These are phyloP conservation scores for Lophiostoma macrostomum DNA, from an alignment of 495 filamentous ascomycete genomes.

Conservation along the genomic window DNA sequence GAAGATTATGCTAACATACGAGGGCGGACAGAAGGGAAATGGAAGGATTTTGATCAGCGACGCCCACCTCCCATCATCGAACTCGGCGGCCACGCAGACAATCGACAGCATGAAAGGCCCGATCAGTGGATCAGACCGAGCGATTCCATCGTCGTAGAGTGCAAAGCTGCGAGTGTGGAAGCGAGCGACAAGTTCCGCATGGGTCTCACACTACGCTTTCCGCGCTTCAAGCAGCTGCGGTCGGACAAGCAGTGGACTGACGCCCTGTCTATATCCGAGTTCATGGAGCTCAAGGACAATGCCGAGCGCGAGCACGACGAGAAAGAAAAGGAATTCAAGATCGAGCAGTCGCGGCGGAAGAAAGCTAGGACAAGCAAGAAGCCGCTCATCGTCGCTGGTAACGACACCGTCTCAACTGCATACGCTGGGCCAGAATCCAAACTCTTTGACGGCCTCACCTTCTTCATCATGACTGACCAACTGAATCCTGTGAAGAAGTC, in stretches of 20 bases:
- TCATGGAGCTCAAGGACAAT: constrained; percentile 65
- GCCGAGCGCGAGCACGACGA: constrained; percentile 70
- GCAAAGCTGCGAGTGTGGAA: constrained; percentile 83
- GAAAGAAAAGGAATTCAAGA: constrained; percentile 73
- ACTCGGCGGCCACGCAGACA: constrained; percentile 68
- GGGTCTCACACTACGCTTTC: constrained; percentile 81
- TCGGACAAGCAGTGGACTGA: constrained; percentile 80
- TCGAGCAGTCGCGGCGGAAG: constrained; percentile 70
- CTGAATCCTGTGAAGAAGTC: constrained; percentile 59
- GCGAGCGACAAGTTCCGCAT: constrained; percentile 73
- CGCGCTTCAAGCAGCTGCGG: constrained; percentile 79
- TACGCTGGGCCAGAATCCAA: constrained; percentile 57
- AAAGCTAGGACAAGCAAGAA: constrained; percentile 56
- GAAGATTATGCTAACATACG: constrained; percentile 79
- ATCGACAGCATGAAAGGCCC: constrained; percentile 70
- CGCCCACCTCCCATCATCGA: constrained; percentile 78
- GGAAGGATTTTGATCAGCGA: constrained; percentile 78
- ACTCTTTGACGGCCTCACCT: constrained; percentile 72
- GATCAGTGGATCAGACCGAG: constrained; percentile 92
- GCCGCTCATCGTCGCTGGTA: constrained; percentile 67
- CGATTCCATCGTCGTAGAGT: constrained; percentile 80
- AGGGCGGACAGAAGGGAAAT: constrained; percentile 85
- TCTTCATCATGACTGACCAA: constrained; percentile 70
- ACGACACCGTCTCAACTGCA: constrained; percentile 42
- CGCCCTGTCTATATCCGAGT: constrained; percentile 74